Base-by-base conservation (phyloP, 805 yeast genomes). In the Hanseniaspora thailandica region DNA sequence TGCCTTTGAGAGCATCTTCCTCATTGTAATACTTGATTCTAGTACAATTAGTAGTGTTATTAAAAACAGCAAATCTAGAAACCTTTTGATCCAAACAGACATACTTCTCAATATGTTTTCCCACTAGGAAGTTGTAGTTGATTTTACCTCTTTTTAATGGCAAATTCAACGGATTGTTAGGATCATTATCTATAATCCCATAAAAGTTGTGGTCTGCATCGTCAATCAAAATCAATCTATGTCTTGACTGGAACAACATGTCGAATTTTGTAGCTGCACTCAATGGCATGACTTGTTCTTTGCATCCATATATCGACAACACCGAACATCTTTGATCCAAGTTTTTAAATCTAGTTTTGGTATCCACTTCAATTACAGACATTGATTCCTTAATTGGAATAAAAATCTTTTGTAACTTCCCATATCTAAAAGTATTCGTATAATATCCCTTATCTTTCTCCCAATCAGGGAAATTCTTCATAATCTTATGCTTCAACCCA, bases 161-260 rank as follows among this genome's bases (percentile, higher is more conserved):
- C 20, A 70, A 57, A 20, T 62, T 54, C 17, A 28, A 2, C 4
- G 71, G 62, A 12, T 62, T 73, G 20, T 66, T 68, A 17, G 66
- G 60, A 45, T 75, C 69, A 9, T 60, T 67, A 15, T 39, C 34
- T 2, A 65, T 61, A 0, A 62, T 57, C 0, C 93, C 90, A 62
- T 75, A 84, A 62, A 75, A 88, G 60, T 84, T 86, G 66, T 89
- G 97, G 63, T 86, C 89, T 0, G 95, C 96, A 44, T 71, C 71
- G 1, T 77, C 76, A 10, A 89, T 69, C 7, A 86, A 63, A 35
- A 71, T 70, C 52, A 87, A 68, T 3, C 72, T 69, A 59, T 84
- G 82, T 20, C 88, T 77, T 10, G 25, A 20, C 2, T 72, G 74
- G 47, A 88, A 75, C 9, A 69, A 58, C 59, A 82, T 78, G 7